Evolutionary conservation across 177 flowering plant species (phyloP).

Genomic region (Vitis hybrid): DNA sequence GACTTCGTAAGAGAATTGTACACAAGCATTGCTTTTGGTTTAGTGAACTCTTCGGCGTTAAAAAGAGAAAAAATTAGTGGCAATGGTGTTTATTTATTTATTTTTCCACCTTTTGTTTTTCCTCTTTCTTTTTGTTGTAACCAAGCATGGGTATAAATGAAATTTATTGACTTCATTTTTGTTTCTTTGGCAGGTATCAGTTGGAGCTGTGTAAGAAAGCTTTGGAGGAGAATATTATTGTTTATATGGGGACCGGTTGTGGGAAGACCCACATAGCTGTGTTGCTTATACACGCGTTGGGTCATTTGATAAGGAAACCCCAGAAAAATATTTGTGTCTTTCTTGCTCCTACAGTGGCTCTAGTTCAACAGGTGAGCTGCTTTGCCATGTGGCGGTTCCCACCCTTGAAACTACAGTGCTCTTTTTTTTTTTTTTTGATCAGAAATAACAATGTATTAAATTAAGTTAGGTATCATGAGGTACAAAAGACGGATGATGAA

Average conservation of each 20-base stretch:
- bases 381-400: not conserved
- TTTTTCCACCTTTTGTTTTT: too few relatives aligned
- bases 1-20: too few relatives aligned
- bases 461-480: too few relatives aligned
- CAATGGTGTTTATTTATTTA: too few relatives aligned
- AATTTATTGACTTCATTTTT: not conserved
- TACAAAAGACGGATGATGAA: too few relatives aligned
- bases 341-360: constrained; percentile 85
- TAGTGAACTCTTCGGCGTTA: too few relatives aligned
- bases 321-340: constrained; percentile 68
- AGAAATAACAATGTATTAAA: too few relatives aligned
- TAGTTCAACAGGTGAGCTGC: constrained; percentile 79
- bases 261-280: constrained; percentile 96
- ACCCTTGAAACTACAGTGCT: too few relatives aligned
- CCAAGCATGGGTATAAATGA: not conserved
- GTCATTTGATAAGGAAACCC: constrained; percentile 73
- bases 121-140: too few relatives aligned
- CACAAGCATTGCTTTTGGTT: too few relatives aligned
- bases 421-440: too few relatives aligned
- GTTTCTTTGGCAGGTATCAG: constrained; percentile 60
- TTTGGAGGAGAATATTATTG: constrained; percentile 73
- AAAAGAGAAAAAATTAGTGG: too few relatives aligned
- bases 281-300: constrained; percentile 71
- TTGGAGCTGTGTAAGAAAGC: constrained; percentile 77
- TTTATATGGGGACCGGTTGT: constrained; percentile 87